Percentiles rank a stretch among this genome's conserved stretches.
Conservation (phyloP, 345 rosid genomes). For the Mercurialis annua region DNA sequence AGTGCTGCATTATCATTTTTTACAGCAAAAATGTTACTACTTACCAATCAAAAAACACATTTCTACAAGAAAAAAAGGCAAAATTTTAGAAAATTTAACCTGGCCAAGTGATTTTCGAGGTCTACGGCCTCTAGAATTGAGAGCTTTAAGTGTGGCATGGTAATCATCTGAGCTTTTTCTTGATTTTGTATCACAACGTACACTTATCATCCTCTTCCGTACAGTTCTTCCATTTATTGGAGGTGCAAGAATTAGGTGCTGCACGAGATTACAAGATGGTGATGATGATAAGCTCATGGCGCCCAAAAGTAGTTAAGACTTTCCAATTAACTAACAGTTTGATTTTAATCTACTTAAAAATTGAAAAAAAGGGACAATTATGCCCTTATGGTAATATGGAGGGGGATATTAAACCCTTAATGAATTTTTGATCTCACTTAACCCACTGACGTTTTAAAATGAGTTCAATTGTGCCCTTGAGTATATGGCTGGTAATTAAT, state of each 20-base stretch:
- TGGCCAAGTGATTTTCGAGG: constrained; percentile 95
- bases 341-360: no score
- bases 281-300: constrained; percentile 18
- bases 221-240: constrained; percentile 7
- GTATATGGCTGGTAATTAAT: no score
- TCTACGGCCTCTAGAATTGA: constrained; percentile 74
- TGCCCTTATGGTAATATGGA: not conserved
- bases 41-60: not conserved
- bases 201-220: constrained; percentile 13
- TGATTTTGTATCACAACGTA: constrained; percentile 38
- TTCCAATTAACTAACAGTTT: no score
- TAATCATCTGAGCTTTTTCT: constrained; percentile 68
- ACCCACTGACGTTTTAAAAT: no score
- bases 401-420: no score
- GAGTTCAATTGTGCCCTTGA: no score
- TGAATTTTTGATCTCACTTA: no score
- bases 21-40: not conserved
- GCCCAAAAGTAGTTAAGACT: no score
- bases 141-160: constrained; percentile 77
- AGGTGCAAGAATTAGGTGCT: constrained; percentile 27
- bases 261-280: constrained; percentile 27
- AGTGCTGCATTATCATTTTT: constrained; percentile 50
- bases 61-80: not conserved
- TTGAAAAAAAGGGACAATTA: no score
- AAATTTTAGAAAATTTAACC: constrained; percentile 41